These are phyloP conservation scores for Xylaria castorea DNA, from an alignment of 495 filamentous ascomycete species.

Conservation along the genomic window DNA sequence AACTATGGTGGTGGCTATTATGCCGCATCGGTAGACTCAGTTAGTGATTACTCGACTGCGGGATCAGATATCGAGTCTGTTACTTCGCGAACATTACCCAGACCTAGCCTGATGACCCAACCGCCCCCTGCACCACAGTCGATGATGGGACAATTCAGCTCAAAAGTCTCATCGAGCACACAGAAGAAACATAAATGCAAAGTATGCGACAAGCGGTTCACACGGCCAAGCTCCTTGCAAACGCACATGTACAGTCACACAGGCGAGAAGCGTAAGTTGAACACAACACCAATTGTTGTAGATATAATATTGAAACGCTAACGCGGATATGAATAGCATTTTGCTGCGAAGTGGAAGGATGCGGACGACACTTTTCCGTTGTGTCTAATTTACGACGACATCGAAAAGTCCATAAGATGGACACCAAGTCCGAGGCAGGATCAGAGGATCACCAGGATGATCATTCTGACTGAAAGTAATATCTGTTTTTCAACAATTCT, in stretches of 20 bases:
- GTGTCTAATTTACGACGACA: conserved; percentile 95
- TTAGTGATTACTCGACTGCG: conserved; percentile 93
- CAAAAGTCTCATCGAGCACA: conserved; percentile 91
- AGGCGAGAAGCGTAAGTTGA: conserved; percentile 92
- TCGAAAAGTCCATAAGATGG: conserved; percentile 94
- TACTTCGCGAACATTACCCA: conserved; percentile 79
- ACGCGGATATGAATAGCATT: conserved; percentile 67
- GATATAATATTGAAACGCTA: background rate
- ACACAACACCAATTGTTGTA: background rate
- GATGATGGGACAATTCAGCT: conserved; percentile 99
- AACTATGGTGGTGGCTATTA: conserved; percentile 76
- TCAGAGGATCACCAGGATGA: conserved; percentile 59
- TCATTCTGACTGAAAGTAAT: conserved; percentile 50
- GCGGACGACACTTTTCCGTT: conserved; percentile 95
- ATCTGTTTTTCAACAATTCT: conserved; percentile 32
- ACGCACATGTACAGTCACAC: conserved; percentile 99
- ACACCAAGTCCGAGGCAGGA: conserved; percentile 61
- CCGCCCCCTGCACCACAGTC: conserved; percentile 86
- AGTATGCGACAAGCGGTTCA: conserved; percentile 99
- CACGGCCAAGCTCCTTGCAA: conserved; percentile 91
- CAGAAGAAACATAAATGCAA: conserved; percentile 99
- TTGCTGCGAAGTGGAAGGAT: conserved; percentile 91
- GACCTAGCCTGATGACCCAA: conserved; percentile 71
- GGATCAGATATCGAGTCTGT: conserved; percentile 84
- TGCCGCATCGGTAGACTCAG: conserved; percentile 83